Conservation (phyloP, 768 basidiomycete species). For the Serendipita sp. region DNA sequence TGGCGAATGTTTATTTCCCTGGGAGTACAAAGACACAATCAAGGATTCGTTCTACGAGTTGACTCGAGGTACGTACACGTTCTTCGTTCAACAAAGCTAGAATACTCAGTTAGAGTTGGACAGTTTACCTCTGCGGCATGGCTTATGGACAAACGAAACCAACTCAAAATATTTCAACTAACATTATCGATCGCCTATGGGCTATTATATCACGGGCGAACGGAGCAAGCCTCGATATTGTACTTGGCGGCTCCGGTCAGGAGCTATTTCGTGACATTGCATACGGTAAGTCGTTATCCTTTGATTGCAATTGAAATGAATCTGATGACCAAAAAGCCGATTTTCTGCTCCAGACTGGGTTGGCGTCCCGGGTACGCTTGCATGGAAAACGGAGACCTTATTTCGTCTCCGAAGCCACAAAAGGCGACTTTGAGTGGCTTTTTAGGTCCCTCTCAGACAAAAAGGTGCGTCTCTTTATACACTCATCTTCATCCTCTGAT, state of each 20-base stretch:
- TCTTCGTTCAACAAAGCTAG: background rate
- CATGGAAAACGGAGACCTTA: conserved; percentile 92
- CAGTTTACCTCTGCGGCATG: background rate
- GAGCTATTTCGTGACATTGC: conserved; percentile 81
- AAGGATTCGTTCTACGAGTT: conserved; percentile 76
- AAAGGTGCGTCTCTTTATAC: background rate
- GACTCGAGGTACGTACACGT: conserved; percentile 51
- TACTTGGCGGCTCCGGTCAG: conserved; percentile 78
- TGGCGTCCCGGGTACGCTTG: conserved; percentile 73
- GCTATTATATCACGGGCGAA: conserved; percentile 40
- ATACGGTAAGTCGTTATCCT: conserved; percentile 37
- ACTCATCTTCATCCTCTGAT: background rate
- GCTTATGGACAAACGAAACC: conserved; percentile 18
- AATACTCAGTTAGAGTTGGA: background rate
- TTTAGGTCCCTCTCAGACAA: conserved; percentile 65
- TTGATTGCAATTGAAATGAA: background rate
- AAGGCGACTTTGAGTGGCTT: conserved; percentile 89
- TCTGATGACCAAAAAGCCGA: conserved; percentile 42
- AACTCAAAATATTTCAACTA: conserved; percentile 36
- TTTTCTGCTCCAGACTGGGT: conserved; percentile 80
- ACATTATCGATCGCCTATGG: conserved; percentile 65
- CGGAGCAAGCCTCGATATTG: conserved; percentile 60
- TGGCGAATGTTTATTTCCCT: conserved; percentile 23
- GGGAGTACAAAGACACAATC: conserved; percentile 38
- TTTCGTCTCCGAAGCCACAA: conserved; percentile 90